Base-by-base conservation (phyloP, 306 rosid species). In the Clitoria ternatea region DNA sequence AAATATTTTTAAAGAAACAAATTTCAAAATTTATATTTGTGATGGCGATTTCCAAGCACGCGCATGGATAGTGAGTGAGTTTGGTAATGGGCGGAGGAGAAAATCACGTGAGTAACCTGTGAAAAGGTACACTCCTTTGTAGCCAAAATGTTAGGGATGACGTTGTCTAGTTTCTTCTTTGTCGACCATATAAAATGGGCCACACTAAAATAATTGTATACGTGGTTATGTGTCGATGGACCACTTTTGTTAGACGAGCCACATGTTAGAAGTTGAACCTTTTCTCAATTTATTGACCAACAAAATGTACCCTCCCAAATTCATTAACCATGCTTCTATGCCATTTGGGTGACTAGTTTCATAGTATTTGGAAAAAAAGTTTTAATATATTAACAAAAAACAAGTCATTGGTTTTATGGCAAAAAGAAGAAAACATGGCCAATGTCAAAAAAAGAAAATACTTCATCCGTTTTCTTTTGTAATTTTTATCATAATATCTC, bases 81-180 rank as follows among this genome's bases (percentile, higher is more conserved):
- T 14, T 37, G 2, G 15, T 5, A 35, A 19, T 4, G n/a, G 5
- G 44, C 1, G 77, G 33, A 5, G 1, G 45, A 39, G 24, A 5
- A 26, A 4, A 40, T 26, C 70, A 64, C 70, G 70, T 64, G 70
- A 64, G 72, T 56, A 56, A 27, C 76, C 29, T 56, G 76, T 14
- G 69, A 29, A 44, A 29, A 44, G 60, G 17, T 10, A 5, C 26
- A 40, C 42, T 64, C 70, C 23, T 64, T 2, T n/a, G 70, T 42
- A 26, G 10, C 9, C 53, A 42, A 32, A 32, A 7, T n/a, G 70
- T 7, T 33, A 30, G 20, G 20, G 22, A 6, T 2, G 35, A 22
- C 7, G 27, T 20, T 61, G 1, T 5, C 1, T 29, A 22, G 12
- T 14, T 29, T 56, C n/a, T 13, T 56, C n/a, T 13, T 13, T 0